Evolutionary conservation across 495 filamentous ascomycete genomes (phyloP).

Genomic region (Penicillium herquei): DNA sequence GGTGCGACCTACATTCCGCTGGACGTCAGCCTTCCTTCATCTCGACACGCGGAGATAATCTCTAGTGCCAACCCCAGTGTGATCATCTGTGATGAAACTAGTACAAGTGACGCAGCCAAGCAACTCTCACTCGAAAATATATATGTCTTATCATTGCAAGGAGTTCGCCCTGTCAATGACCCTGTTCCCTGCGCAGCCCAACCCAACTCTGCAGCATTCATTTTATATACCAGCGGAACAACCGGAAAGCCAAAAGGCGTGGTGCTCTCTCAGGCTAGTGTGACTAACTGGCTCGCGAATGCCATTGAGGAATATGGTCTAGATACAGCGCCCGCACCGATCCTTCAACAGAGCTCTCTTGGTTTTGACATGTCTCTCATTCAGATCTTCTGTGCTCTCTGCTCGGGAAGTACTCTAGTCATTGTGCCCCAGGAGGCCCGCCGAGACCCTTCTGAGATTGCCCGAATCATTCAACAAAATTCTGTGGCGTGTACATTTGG

Average conservation of each 20-base stretch:
- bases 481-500: slow-evolving; percentile 28
- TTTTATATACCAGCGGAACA: too few species aligned
- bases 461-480: slow-evolving; percentile 25
- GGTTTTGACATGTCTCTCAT: background rate
- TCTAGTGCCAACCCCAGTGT: too few species aligned
- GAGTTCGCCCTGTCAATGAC: background rate
- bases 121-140: background rate
- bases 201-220: too few species aligned
- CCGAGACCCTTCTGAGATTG: slow-evolving; percentile 19
- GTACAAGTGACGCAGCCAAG: background rate
- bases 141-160: background rate
- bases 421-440: slow-evolving; percentile 14
- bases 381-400: background rate
- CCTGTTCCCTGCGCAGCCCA: background rate
- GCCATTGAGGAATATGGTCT: too few species aligned
- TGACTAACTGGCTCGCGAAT: too few species aligned
- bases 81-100: background rate
- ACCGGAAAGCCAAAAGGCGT: too few species aligned
- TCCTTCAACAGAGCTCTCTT: background rate
- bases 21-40: slow-evolving; percentile 9
- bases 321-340: too few species aligned
- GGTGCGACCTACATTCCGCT: slow-evolving; percentile 42
- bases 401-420: slow-evolving; percentile 27
- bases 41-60: too few species aligned
- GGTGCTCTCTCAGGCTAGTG: too few species aligned